Base-by-base conservation (phyloP, 345 rosid species). In the Kernera saxatilis region DNA sequence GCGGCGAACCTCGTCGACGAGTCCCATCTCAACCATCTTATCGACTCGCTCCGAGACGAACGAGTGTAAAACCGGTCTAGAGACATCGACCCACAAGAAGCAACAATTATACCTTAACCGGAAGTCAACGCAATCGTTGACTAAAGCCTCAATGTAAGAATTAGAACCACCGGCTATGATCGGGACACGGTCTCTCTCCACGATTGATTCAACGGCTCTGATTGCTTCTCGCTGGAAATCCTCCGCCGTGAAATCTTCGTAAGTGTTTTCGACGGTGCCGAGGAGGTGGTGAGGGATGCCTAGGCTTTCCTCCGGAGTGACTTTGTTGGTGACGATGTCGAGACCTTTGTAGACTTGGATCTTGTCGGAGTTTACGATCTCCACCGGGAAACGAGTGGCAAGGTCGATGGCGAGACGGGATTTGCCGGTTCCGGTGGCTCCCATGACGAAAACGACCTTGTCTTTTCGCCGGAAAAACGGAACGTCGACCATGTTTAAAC, bases 151-250 rank as follows among this genome's bases (percentile, higher is more conserved):
- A 19, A 93, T 78, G 73, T 82, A 90, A 8, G 98, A 93, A 39
- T 88, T 93, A 1, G 98, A 93, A 8, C 98, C 98, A 0, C 98
- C 98, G 1, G 94, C 96, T 14, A 93, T 80, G 35, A 93, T 85
- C 0, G 98, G 97, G 17, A 84, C 74, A 9, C 84, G 84, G 40
- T 78, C 81, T 1, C 82, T 75, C 6, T 69, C 19, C 3, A 63
- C 21, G 40, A 90, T 86, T 2, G 88, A 81, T 2, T 81, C 75
- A 2, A 87, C 64, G 5, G 86, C 80, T 2, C 8, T 21, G 0
- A 84, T 75, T 0, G 91, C 86, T 15, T 81, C 86, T 8, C 77
- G 32, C 2, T 73, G 77, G 49, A 86, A 93, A 57, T 87, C 97
- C 1, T 63, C 53, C 4, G 81, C 74, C n/a, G 90, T 82, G 83